Evolutionary conservation across 208 protist species (phyloP), one percentile per base, ranked within the genome.

Genomic region (Spongospora subterranea): DNA sequence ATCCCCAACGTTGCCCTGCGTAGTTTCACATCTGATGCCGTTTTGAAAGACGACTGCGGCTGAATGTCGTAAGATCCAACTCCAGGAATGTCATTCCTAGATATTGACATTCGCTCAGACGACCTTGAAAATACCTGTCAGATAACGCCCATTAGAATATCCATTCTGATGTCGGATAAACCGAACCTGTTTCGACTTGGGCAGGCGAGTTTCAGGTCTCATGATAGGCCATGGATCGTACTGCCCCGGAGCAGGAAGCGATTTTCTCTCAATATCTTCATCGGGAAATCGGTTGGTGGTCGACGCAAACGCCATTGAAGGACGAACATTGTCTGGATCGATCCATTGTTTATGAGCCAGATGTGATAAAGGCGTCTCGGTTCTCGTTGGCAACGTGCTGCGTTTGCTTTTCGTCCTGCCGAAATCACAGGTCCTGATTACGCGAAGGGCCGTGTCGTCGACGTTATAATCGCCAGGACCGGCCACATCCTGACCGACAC

Each of bases 391-490:
- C n/a, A n/a, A n/a, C 13, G 50, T 24, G 35, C 35, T 43, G 6
- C 71, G 71, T 13, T 45, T 43, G 17, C 17, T 40, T 6, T 6
- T 35, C 71, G 71, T 40, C 71, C 71, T 35, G 71, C 71, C 71
- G 40, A 82, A 82, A 43, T 82, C 71, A n/a, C 71, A 82, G 35
- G 71, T 82, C n/a, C 40, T 6, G 6, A 43, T 35, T 6, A 82
- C 71, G 71, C 71, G 71, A 6, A 82, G 71, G 13, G 71, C 71
- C 17, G 17, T 6, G n/a, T 82, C 71, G 71, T 82, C 71, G 35
- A 82, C 71, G 35, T 82, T 13, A n/a, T 82, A 82, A 43, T 82
- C 71, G 71, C 35, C 71, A 6, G 71, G 71, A n/a, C 71, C 71
- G 71, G 40, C 71, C n/a, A 13, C 13, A 43, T 82, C 71, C 6